Percentiles rank a stretch among this genome's conserved stretches.
phyloP scores from a whole-genome alignment of 306 rosid species.

The Sophora flavescens region DNA sequence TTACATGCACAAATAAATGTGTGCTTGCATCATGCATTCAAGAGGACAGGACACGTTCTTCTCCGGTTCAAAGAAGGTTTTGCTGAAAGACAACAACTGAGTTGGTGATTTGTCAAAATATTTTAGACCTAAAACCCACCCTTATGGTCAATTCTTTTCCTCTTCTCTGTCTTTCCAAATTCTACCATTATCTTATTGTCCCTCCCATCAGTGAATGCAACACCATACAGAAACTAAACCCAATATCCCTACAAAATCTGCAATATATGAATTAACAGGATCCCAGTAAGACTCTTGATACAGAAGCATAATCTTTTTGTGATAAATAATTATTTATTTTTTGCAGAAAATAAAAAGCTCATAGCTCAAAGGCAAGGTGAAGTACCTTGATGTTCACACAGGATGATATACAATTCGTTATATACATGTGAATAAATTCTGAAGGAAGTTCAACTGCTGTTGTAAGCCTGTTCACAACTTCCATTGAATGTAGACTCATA shows the following conservation, averaged over 20 bases:
- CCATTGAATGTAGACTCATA: conserved; percentile 99
- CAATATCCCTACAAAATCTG: conserved; percentile 4
- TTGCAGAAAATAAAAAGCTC: conserved; percentile 36
- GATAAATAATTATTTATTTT: conserved; percentile 6
- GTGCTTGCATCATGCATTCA: conserved; percentile 9
- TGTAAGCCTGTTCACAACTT: conserved; percentile 98
- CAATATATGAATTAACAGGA: background rate
- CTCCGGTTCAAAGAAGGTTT: conserved; percentile 23
- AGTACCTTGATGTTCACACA: conserved; percentile 96
- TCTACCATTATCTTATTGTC: background rate
- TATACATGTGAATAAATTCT: conserved; percentile 95
- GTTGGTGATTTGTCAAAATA: background rate
- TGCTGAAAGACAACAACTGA: background rate
- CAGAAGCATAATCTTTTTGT: conserved; percentile 7
- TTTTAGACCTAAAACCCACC: background rate
- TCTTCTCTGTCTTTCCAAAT: conserved; percentile 12
- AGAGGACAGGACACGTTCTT: background rate
- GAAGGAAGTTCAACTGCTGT: conserved; percentile 96
- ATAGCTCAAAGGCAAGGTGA: conserved; percentile 36
- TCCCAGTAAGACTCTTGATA: conserved; percentile 7
- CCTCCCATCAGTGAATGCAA: background rate
- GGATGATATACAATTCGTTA: conserved; percentile 95
- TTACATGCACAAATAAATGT: background rate
- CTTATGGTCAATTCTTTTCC: background rate
- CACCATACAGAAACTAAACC: conserved; percentile 19